Conservation (phyloP, 2,329 filamentous ascomycete genomes). For the Microdochium trichocladiopsis region DNA sequence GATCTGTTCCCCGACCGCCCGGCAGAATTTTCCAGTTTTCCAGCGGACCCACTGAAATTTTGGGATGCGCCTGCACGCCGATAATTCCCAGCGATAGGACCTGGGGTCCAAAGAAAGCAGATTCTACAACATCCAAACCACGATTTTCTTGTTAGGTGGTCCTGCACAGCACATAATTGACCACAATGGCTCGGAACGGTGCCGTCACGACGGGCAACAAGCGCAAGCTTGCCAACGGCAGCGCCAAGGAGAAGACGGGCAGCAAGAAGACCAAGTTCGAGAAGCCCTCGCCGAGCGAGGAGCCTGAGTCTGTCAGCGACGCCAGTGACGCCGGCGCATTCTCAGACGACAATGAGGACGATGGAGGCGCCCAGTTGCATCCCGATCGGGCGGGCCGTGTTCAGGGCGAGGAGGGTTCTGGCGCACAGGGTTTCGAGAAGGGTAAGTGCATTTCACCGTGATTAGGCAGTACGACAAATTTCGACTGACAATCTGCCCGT, state of each 20-base stretch:
- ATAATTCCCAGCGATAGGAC: conserved; percentile 3
- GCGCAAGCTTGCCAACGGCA: conserved; percentile 48
- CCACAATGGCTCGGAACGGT: conserved; percentile 39
- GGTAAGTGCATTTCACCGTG: conserved; percentile 19
- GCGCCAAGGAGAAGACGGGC: conserved; percentile 32
- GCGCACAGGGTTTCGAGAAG: conserved; percentile 33
- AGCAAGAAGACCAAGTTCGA: conserved; percentile 27
- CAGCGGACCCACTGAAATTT: conserved; percentile 4
- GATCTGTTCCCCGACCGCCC: conserved; percentile 11
- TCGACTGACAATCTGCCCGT: conserved; percentile 7
- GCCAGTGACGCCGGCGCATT: conserved; percentile 28
- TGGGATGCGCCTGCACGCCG: conserved; percentile 3
- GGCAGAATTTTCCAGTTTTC: conserved; percentile 6
- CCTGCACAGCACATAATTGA: background rate
- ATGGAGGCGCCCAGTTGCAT: conserved; percentile 43
- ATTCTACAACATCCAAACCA: background rate
- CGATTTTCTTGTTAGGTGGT: background rate
- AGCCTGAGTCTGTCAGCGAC: conserved; percentile 28
- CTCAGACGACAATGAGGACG: conserved; percentile 38
- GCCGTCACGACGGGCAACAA: conserved; percentile 38
- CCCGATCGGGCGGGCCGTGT: conserved; percentile 20
- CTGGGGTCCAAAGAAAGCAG: conserved; percentile 3
- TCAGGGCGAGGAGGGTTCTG: conserved; percentile 15
- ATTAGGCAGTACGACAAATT: background rate
- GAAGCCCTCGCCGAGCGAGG: conserved; percentile 25